These are phyloP conservation scores for Entomortierella parvispora DNA, from an alignment of 192 early-diverging fungal species.

Conservation along the genomic window DNA sequence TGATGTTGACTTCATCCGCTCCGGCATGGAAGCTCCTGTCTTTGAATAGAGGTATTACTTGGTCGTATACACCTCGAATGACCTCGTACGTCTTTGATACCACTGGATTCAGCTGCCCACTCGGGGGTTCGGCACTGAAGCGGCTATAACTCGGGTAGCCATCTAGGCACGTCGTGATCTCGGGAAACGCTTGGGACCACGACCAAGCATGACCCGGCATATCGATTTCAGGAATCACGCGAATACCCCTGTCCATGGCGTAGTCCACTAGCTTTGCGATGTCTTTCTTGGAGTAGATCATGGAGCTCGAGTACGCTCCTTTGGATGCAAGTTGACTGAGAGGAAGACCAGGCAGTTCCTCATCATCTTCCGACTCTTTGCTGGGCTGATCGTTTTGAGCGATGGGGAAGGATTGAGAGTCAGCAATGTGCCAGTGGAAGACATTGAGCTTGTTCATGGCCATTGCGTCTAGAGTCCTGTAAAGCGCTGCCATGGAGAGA, in stretches of 20 bases:
- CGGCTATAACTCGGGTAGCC: constrained; percentile 62
- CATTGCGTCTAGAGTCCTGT: constrained; percentile 82
- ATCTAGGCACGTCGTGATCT: constrained; percentile 66
- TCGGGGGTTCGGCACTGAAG: constrained; percentile 72
- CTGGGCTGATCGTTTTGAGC: constrained; percentile 52
- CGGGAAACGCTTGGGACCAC: constrained; percentile 56
- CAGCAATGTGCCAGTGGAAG: constrained; percentile 84
- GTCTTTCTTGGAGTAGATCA: constrained; percentile 81
- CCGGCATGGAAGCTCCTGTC: constrained; percentile 83
- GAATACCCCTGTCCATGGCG: constrained; percentile 76
- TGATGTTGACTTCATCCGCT: constrained; percentile 78
- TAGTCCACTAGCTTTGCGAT: constrained; percentile 78
- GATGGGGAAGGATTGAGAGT: constrained; percentile 77
- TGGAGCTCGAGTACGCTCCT: constrained; percentile 71
- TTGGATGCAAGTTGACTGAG: constrained; percentile 64
- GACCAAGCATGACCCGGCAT: constrained; percentile 87
- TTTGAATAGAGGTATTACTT: constrained; percentile 72
- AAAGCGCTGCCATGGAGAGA: constrained; percentile 69
- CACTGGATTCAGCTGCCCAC: constrained; percentile 84
- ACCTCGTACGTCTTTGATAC: constrained; percentile 71
- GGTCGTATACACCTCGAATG: constrained; percentile 70
- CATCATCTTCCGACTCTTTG: background rate
- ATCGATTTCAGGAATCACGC: constrained; percentile 94
- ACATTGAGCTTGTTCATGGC: constrained; percentile 85
- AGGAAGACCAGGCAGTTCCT: constrained; percentile 44